Conservation (phyloP, 1,284 basidiomycete genomes). For the Anthracocystis walkeri region DNA sequence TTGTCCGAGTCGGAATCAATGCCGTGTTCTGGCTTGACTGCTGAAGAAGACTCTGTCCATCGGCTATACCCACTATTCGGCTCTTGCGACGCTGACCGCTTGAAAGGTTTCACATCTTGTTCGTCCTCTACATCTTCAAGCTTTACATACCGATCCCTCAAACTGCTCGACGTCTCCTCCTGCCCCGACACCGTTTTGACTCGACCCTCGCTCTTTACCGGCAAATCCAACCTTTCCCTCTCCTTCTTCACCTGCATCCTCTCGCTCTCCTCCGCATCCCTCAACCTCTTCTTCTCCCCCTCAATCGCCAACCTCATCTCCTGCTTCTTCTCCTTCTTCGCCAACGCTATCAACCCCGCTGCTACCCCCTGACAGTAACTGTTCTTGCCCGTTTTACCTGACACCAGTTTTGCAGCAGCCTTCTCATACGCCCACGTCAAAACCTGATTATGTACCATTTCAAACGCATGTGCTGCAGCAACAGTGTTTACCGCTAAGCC, state of each 20-base stretch:
- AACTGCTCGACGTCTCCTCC: not conserved
- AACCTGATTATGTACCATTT: slow-evolving; percentile 59
- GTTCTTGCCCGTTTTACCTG: slow-evolving; percentile 48
- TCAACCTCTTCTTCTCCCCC: slow-evolving; percentile 44
- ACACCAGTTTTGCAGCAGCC: slow-evolving; percentile 9
- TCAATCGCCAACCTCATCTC: slow-evolving; percentile 49
- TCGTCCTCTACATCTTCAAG: slow-evolving; percentile 41
- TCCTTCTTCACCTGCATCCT: slow-evolving; percentile 23
- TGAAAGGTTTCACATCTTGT: slow-evolving; percentile 34
- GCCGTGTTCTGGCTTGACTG: slow-evolving; percentile 6
- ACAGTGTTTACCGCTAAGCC: slow-evolving; percentile 55
- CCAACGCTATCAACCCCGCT: slow-evolving; percentile 41
- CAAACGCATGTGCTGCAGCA: slow-evolving; percentile 55
- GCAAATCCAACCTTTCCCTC: slow-evolving; percentile 24
- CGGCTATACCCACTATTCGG: slow-evolving; percentile 7
- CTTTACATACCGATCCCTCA: slow-evolving; percentile 29
- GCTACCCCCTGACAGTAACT: slow-evolving; percentile 49
- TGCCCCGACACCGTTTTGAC: slow-evolving; percentile 14
- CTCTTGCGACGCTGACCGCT: slow-evolving; percentile 27
- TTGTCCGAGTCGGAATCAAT: slow-evolving; percentile 15
- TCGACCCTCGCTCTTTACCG: slow-evolving; percentile 6
- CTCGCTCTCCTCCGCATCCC: slow-evolving; percentile 25
- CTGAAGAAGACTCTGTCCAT: slow-evolving; percentile 9
- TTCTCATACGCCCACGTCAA: slow-evolving; percentile 47
- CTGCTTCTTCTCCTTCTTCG: slow-evolving; percentile 54